Conservation (phyloP, 2,329 filamentous ascomycete species). For the Xylariaceae sp. region DNA sequence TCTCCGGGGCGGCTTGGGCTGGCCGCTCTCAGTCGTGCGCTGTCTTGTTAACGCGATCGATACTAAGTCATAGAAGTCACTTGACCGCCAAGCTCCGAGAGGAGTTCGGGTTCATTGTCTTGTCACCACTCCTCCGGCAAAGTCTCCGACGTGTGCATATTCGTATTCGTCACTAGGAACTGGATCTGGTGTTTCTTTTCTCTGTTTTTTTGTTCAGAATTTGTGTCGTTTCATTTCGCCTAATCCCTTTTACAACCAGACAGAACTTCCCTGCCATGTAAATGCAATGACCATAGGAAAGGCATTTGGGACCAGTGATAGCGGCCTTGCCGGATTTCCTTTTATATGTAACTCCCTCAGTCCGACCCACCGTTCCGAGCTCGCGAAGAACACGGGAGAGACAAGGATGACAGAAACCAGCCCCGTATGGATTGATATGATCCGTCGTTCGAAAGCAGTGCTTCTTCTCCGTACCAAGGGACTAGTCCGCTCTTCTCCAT, state of each 20-base stretch:
- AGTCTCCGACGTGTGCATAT: neutral
- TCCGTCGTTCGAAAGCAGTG: conserved; percentile 22
- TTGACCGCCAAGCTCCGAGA: no score
- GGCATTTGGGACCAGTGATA: conserved; percentile 26
- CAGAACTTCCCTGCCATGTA: conserved; percentile 43
- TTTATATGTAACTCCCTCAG: conserved; percentile 35
- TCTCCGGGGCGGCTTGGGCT: no score
- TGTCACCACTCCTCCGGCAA: neutral
- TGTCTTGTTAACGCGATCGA: no score
- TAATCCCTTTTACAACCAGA: conserved; percentile 47
- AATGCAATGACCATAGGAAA: conserved; percentile 42
- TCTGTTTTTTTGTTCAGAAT: conserved; percentile 27
- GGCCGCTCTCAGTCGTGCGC: no score
- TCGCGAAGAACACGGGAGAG: conserved; percentile 22
- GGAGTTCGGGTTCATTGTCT: no score
- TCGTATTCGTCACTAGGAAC: conserved; percentile 2
- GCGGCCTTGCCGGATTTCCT: conserved; percentile 29
- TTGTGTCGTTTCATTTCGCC: conserved; percentile 47
- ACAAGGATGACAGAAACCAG: conserved; percentile 19
- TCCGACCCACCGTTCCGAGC: conserved; percentile 27
- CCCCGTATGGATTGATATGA: conserved; percentile 16
- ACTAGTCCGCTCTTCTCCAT: conserved; percentile 28
- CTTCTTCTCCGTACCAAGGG: conserved; percentile 31
- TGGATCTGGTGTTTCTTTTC: neutral
- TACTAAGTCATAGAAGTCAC: no score